phyloP scores from a whole-genome alignment of 2,329 filamentous ascomycete genomes.

The Cyphellophora attinorum region DNA sequence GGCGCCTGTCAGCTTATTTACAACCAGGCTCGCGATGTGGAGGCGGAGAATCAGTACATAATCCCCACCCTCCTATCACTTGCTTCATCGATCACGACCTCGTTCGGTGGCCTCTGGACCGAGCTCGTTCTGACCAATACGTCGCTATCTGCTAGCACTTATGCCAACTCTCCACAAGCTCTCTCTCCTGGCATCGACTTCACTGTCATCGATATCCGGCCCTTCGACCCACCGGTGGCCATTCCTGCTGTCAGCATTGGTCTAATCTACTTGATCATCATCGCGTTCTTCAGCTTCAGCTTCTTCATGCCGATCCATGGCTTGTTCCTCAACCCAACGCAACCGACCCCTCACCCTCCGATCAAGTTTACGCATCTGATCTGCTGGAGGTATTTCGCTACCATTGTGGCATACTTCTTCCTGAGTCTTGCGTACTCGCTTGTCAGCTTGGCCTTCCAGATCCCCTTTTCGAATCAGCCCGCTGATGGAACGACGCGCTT shows the following conservation, averaged over 20 bases:
- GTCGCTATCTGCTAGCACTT: conserved; percentile 29
- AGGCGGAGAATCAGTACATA: conserved; percentile 45
- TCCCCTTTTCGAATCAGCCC: conserved; percentile 46
- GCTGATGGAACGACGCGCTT: conserved; percentile 21
- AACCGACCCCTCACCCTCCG: conserved; percentile 44
- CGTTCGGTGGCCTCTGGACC: conserved; percentile 38
- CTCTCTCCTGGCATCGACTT: conserved; percentile 49
- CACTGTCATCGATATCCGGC: conserved; percentile 47
- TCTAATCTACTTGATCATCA: conserved; percentile 58
- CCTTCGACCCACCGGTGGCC: conserved; percentile 45
- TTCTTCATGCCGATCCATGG: conserved; percentile 57
- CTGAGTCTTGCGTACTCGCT: conserved; percentile 54
- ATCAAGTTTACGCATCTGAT: conserved; percentile 50
- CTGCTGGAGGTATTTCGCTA: conserved; percentile 48
- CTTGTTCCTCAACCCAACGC: conserved; percentile 39
- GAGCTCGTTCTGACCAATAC: conserved; percentile 21
- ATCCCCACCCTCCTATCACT: conserved; percentile 40
- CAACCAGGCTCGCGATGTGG: conserved; percentile 47
- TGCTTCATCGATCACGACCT: conserved; percentile 34
- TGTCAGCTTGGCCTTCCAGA: conserved; percentile 53
- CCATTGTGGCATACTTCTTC: conserved; percentile 49
- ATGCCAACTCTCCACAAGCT: conserved; percentile 41
- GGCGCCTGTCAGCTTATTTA: conserved; percentile 50
- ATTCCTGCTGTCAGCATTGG: conserved; percentile 53
- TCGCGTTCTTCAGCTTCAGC: conserved; percentile 56